Evolutionary conservation across 2,329 filamentous ascomycete species (phyloP).

Genomic region (Davidsoniella eucalypti): DNA sequence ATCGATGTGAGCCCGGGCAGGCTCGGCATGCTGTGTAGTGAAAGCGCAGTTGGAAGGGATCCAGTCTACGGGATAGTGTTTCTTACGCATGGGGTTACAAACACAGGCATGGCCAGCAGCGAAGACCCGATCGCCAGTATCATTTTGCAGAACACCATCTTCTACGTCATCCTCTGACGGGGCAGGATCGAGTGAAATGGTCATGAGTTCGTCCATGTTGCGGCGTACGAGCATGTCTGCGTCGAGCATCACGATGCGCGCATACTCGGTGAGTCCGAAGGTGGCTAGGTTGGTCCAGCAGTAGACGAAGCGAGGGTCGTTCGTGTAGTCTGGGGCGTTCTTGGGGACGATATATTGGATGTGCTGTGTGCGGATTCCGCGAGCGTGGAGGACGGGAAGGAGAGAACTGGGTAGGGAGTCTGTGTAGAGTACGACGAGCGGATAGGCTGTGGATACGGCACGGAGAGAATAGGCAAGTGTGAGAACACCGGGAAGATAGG

Average conservation of each 20-base stretch:
- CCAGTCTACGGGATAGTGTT: conserved; percentile 65
- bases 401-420: conserved; percentile 54
- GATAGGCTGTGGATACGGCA: conserved; percentile 48
- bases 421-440: conserved; percentile 70
- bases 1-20: conserved; percentile 29
- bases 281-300: conserved; percentile 78
- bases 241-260: conserved; percentile 68
- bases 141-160: not conserved
- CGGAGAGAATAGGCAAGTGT: conserved; percentile 66
- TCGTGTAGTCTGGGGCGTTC: conserved; percentile 47
- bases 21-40: conserved; percentile 32
- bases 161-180: not conserved
- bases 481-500: conserved; percentile 67
- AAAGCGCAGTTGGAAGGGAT: conserved; percentile 40
- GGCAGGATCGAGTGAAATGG: conserved; percentile 49
- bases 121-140: conserved; percentile 40
- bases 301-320: conserved; percentile 75
- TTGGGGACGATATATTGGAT: conserved; percentile 59
- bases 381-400: conserved; percentile 49
- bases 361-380: conserved; percentile 51
- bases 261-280: conserved; percentile 61
- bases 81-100: conserved; percentile 64
- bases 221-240: conserved; percentile 69
- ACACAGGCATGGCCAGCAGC: conserved; percentile 73
- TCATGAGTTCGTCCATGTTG: conserved; percentile 91